Percentiles rank a stretch among this genome's conserved stretches.
phyloP scores from a whole-genome alignment of 495 filamentous ascomycete genomes.

The Melanomma pulvis-pyrius region DNA sequence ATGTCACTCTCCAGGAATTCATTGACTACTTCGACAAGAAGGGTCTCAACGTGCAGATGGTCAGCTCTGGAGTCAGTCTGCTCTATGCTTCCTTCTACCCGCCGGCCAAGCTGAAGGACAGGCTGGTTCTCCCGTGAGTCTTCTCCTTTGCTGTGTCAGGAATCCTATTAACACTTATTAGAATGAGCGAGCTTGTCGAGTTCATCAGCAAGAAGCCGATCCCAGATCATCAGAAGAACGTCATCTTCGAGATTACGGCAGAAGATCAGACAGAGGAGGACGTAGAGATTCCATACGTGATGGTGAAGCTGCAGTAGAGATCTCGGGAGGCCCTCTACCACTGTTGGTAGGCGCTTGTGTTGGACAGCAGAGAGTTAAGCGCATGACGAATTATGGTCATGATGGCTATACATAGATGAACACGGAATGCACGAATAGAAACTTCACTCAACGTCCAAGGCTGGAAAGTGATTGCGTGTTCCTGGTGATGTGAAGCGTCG shows the following conservation, averaged over 20 bases:
- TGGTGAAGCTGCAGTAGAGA: constrained; percentile 67
- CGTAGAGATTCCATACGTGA: constrained; percentile 96
- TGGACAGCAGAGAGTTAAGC: background rate
- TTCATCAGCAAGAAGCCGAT: constrained; percentile 89
- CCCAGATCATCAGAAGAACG: constrained; percentile 86
- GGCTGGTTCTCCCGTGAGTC: constrained; percentile 67
- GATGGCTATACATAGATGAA: constrained; percentile 6
- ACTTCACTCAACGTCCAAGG: constrained; percentile 3
- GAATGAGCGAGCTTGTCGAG: constrained; percentile 85
- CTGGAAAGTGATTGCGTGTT: too few species aligned
- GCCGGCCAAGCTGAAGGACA: constrained; percentile 84
- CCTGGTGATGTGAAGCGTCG: too few species aligned
- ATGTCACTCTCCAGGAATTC: constrained; percentile 83
- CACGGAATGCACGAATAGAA: background rate
- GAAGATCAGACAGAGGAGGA: constrained; percentile 91
- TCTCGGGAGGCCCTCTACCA: too few species aligned
- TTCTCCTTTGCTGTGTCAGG: background rate
- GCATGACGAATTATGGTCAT: background rate
- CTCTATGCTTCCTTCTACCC: constrained; percentile 97
- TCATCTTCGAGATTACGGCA: constrained; percentile 94
- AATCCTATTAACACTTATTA: constrained; percentile 43
- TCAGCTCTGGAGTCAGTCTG: constrained; percentile 93
- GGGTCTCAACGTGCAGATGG: constrained; percentile 84
- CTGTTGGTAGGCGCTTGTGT: background rate
- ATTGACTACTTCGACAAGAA: constrained; percentile 75